These are phyloP conservation scores for Chlorella sp. DNA, from an alignment of 139 green algal species.

Conservation along the genomic window DNA sequence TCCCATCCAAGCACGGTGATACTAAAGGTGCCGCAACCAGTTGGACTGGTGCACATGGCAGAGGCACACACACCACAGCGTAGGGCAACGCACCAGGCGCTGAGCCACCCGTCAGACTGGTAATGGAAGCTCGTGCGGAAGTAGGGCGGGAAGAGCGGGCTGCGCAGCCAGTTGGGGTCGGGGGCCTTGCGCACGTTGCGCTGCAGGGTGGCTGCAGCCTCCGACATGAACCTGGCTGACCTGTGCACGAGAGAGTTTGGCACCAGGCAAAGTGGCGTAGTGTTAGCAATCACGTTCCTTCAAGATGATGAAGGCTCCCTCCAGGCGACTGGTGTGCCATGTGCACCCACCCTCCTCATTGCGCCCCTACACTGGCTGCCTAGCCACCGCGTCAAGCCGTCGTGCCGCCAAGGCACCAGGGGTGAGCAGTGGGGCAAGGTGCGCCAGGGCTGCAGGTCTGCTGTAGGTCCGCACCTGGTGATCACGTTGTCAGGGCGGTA, in stretches of 20 bases:
- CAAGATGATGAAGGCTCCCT: not conserved
- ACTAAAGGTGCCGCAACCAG: not conserved
- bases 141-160: constrained; percentile 61
- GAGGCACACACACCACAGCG: too few species aligned
- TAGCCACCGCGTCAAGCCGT: not conserved
- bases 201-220: constrained; percentile 50
- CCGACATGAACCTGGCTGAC: constrained; percentile 3
- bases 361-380: not conserved
- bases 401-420: not conserved
- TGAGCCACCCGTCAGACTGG: constrained; percentile 82
- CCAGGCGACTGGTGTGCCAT: not conserved
- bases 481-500: constrained; percentile 66
- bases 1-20: not conserved
- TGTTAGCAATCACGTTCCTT: not conserved
- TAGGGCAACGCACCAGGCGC: not conserved
- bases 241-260: too few species aligned
- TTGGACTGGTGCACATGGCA: not conserved
- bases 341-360: not conserved
- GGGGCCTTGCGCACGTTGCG: constrained; percentile 12
- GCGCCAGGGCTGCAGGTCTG: too few species aligned
- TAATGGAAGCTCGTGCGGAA: constrained; percentile 83
- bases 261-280: not conserved
- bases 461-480: constrained; percentile 11
- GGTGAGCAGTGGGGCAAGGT: too few species aligned
- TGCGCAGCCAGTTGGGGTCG: not conserved